phyloP scores from a whole-genome alignment of 306 rosid species.

The Castanospermum australe region DNA sequence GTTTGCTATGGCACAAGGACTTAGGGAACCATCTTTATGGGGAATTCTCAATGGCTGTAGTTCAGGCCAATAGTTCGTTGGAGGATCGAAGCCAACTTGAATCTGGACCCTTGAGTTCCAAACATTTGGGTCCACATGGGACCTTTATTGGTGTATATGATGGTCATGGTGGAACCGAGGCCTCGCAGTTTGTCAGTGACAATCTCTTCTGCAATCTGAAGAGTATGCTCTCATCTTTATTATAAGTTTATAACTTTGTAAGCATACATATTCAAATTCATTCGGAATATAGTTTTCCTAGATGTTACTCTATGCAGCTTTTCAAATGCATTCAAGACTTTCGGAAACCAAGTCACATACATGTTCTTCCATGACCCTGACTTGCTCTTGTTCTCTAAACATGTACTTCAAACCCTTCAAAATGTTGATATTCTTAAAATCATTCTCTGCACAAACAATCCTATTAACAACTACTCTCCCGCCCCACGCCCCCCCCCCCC shows the following conservation, averaged over 20 bases:
- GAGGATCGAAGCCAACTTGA: conserved; percentile 90
- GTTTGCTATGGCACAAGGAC: conserved; percentile 85
- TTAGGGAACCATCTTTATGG: conserved; percentile 83
- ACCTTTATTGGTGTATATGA: conserved; percentile 89
- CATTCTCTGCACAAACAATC: not conserved
- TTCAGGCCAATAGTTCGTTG: conserved; percentile 75
- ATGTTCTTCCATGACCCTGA: not conserved
- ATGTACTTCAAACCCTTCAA: not conserved
- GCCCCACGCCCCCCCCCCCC: not conserved
- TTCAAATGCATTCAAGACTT: not conserved
- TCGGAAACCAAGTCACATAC: not conserved
- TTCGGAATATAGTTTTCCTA: not conserved
- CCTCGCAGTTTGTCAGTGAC: conserved; percentile 76
- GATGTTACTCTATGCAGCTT: not conserved
- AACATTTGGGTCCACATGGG: conserved; percentile 60
- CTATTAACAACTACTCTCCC: too few species aligned
- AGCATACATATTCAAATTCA: not conserved
- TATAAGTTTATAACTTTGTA: not conserved
- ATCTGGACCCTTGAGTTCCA: conserved; percentile 72
- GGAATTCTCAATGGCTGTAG: conserved; percentile 86
- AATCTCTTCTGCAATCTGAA: conserved; percentile 70
- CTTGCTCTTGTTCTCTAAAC: not conserved
- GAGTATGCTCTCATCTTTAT: conserved; percentile 53
- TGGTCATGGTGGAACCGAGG: conserved; percentile 93
- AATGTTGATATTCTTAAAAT: not conserved